Evolutionary conservation across 495 filamentous ascomycete genomes (phyloP), one percentile per base, ranked within the genome.

Genomic region (Penicillium turbatum): DNA sequence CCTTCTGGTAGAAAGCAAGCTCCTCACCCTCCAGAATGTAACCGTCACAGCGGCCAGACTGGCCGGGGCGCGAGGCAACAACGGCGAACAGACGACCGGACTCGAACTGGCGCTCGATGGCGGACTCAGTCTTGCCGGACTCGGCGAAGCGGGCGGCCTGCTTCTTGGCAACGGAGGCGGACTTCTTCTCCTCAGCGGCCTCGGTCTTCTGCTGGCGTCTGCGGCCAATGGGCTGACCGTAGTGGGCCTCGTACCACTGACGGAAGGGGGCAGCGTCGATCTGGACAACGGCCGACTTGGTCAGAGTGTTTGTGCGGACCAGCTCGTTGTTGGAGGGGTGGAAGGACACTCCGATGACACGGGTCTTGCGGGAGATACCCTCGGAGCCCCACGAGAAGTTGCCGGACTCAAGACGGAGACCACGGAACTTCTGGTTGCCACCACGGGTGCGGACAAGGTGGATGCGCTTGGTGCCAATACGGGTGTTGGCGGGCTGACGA

Each of bases 261-360:
- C 93, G 81, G 88, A 98, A 98, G 60, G 93, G 93, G 46, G 92
- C 89, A 59, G 95, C 95, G 76, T 98, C 93, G 79, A 98, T 81
- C 81, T 97, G 95, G 72, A 98, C 90, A 64, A 98, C 88, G 78
- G 93, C 92, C 63, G 91, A 88, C 81, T 90, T 95, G 82, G 93
- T 98, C 72, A 99, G 82, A 80, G 93, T 97, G 84, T 99, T 99
- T 75, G 93, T 99, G 69, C 93, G 95, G 81, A 99, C 90, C 66
- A 99, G 83, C 78, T 99, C 93, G 87, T 99, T 99, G 89, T 99
- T 99, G 72, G 93, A 97, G 48, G 93, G 95, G 77, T 99, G 93
- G 86, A 86, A 99, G 68, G 86, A 87, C 78, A 97, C 95, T 65
- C 79, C 89, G 75, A 99, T 96, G 69, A 99, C 90, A 83, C 93